phyloP scores from a whole-genome alignment of 306 rosid genomes.

The Calophaca sinica region DNA sequence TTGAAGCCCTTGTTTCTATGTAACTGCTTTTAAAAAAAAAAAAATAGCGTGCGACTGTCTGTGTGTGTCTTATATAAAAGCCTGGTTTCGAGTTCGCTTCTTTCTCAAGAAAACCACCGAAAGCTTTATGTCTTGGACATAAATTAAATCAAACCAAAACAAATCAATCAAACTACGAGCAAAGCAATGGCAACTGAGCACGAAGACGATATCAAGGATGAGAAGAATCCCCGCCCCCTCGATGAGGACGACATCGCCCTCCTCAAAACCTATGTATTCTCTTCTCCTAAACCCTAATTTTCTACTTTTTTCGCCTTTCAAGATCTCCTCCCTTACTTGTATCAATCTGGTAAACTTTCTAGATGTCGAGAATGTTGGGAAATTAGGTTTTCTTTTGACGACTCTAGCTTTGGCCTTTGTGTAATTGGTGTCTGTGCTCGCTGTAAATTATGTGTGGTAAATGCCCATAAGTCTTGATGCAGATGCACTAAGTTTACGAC shows the following conservation, averaged over 20 bases:
- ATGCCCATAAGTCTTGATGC: slow-evolving; percentile 1
- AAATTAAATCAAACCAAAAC: no score
- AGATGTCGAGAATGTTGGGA: not conserved
- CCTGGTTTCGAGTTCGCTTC: not conserved
- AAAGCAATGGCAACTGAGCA: slow-evolving; percentile 74
- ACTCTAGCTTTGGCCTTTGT: slow-evolving; percentile 7
- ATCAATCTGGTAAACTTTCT: no score
- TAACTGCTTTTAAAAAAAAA: no score
- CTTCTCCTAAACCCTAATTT: slow-evolving; percentile 54
- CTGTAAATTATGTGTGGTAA: not conserved
- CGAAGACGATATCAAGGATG: slow-evolving; percentile 93
- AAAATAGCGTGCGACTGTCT: slow-evolving; percentile 51
- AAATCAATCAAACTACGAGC: no score
- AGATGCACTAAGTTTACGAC: not conserved
- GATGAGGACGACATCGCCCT: slow-evolving; percentile 98
- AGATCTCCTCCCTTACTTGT: no score
- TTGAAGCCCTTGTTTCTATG: no score
- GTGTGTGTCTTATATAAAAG: not conserved
- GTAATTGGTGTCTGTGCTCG: not conserved
- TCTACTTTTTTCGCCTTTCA: not conserved
- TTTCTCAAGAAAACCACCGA: not conserved
- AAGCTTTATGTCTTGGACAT: no score
- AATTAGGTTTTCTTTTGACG: not conserved
- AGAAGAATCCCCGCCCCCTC: slow-evolving; percentile 96
- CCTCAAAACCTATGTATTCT: slow-evolving; percentile 85